These are phyloP conservation scores for Candida krabiensis DNA, from an alignment of 805 yeast species.

Conservation along the genomic window DNA sequence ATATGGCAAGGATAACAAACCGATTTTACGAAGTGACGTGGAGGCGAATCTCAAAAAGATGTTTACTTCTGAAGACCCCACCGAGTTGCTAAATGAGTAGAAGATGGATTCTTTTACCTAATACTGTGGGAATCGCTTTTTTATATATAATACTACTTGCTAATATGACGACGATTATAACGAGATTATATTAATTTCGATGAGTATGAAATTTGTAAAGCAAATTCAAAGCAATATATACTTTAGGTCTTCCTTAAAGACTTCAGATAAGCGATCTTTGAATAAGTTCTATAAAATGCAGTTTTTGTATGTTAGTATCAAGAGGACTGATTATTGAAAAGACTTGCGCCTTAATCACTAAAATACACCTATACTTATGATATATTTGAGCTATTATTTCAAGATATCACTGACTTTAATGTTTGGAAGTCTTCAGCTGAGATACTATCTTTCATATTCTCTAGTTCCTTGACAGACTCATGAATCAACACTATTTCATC, in stretches of 20 bases:
- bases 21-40: slow-evolving; percentile 42
- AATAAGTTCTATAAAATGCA: slow-evolving; percentile 30
- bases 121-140: no score
- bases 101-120: no score
- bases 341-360: no score
- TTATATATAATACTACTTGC: no score
- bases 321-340: background rate
- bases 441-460: slow-evolving; percentile 45
- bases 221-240: no score
- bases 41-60: slow-evolving; percentile 48
- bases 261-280: slow-evolving; percentile 36
- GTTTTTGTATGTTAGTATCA: slow-evolving; percentile 4
- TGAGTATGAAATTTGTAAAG: no score
- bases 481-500: slow-evolving; percentile 41
- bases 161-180: no score
- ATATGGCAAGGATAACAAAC: slow-evolving; percentile 8
- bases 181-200: no score
- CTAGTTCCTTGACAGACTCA: slow-evolving; percentile 38
- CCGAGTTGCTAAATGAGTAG: slow-evolving; percentile 33
- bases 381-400: slow-evolving; percentile 4
- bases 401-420: slow-evolving; percentile 43
- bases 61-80: slow-evolving; percentile 51
- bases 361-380: no score
- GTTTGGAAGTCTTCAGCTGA: slow-evolving; percentile 53
- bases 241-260: slow-evolving; percentile 15